Conservation (phyloP, 1,284 basidiomycete genomes). For the Tranzscheliella williamsii region DNA sequence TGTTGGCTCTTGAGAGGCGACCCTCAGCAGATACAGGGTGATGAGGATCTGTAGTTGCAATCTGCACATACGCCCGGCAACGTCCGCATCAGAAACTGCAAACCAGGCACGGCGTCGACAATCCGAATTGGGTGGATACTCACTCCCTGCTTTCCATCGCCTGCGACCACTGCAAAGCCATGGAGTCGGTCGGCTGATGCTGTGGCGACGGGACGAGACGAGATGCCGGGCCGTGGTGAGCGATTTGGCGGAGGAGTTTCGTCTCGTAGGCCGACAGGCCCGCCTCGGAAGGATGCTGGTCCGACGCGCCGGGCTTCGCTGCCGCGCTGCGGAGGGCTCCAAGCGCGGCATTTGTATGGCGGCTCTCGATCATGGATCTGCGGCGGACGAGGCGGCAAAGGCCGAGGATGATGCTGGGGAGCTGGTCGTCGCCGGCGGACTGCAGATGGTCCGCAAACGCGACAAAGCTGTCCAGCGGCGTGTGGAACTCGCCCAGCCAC, state of each 20-base stretch:
- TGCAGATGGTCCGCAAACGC: constrained; percentile 1
- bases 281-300: too few relatives aligned
- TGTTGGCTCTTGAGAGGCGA: constrained; percentile 28
- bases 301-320: not conserved
- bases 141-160: constrained; percentile 42
- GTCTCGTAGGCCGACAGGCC: not conserved
- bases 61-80: too few relatives aligned
- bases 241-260: not conserved
- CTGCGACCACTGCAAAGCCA: constrained; percentile 9
- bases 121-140: constrained; percentile 1
- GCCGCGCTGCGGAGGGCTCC: not conserved
- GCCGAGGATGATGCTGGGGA: constrained; percentile 9
- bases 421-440: constrained; percentile 1
- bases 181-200: not conserved
- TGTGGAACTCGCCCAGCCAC: constrained; percentile 38
- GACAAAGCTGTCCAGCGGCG: constrained; percentile 24
- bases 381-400: constrained; percentile 14
- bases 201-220: not conserved
- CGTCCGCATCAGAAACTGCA: not conserved
- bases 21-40: constrained; percentile 22
- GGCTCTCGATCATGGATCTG: constrained; percentile 4
- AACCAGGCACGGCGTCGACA: not conserved
- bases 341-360: constrained; percentile 3
- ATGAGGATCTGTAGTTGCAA: constrained; percentile 36
- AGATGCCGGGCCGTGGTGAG: not conserved